Conservation (phyloP, 2,329 filamentous ascomycete genomes). For the Ilyonectria robusta region DNA sequence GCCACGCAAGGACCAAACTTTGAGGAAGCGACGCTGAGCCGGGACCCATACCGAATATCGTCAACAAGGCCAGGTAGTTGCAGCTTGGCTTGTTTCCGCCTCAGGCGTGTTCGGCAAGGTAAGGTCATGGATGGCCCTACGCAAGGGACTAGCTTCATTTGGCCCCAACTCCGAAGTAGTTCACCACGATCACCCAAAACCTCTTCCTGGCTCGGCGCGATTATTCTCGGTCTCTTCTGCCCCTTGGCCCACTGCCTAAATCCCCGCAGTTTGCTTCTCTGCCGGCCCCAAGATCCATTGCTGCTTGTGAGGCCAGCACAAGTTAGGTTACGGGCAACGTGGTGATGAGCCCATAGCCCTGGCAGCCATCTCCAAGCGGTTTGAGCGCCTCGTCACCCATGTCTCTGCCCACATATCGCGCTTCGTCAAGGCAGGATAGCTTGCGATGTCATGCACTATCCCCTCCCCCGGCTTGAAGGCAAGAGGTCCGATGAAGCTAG, state of each 20-base stretch:
- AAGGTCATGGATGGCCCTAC: constrained; percentile 26
- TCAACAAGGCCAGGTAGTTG: background rate
- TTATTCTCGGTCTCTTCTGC: constrained; percentile 5
- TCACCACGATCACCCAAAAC: constrained; percentile 27
- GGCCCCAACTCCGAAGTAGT: constrained; percentile 38
- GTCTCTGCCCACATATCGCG: constrained; percentile 9
- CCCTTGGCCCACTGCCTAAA: constrained; percentile 1
- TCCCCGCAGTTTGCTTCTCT: constrained; percentile 13
- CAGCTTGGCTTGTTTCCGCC: constrained; percentile 27
- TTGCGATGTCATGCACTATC: constrained; percentile 1
- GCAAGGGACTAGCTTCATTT: constrained; percentile 40
- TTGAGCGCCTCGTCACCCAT: background rate
- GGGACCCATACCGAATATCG: background rate
- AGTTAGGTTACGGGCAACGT: background rate
- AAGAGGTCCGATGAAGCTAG: constrained; percentile 9
- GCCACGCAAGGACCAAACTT: background rate
- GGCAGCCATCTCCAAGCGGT: constrained; percentile 3
- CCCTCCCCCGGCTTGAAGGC: constrained; percentile 7
- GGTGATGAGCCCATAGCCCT: background rate
- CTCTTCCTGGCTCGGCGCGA: constrained; percentile 18
- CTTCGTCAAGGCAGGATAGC: background rate
- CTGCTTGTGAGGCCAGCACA: constrained; percentile 1
- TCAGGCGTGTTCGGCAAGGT: constrained; percentile 35
- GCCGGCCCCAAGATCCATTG: background rate
- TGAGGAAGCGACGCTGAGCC: background rate